Evolutionary conservation across 331 rosid species (phyloP), one percentile per base, ranked within the genome.

Genomic region (Quercus lobata): DNA sequence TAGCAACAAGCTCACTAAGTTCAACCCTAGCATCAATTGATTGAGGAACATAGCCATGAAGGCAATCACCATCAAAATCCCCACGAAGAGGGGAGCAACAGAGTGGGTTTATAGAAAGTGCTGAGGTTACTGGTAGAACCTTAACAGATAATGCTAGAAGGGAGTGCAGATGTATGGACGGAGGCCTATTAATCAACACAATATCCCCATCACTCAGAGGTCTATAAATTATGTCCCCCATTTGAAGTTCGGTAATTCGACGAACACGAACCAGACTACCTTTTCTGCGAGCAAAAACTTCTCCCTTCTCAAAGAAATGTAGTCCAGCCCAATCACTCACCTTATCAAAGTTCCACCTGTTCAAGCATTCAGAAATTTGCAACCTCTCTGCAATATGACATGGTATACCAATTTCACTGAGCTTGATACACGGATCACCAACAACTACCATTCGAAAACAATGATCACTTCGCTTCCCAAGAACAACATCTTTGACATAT

Each of bases 61-160:
- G 94, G 79, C 98, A 96, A 86, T 93, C 99, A 15, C 99, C 99
- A 83, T 93, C 99, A 88, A 96, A 96, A 84, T 96, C 99, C 32
- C 97, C 99, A 68, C 97, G 92, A 65, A 96, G 78, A 53, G 99
- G 99, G 30, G 98, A 93, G 84, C 98, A 96, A 53, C 98, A 96
- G 11, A 90, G 82, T 66, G 99, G 99, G 75, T 96, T 96, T 54
- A 96, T 82, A 4, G 97, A 87, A 53, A 91, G 88, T 18, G 86
- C 98, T 37, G 94, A 79, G 3, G 77, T 73, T 41, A 88, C 84
- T 1, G 93, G 99, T 81, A 96, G 97, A 76, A 96, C 86, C 88
- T 79, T 93, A 21, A 78, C 91, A 0, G 82, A 78, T 78, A 96
- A 86, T 76, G 97, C 90, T 60, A 96, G 89, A 35, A 93, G 83